phyloP scores from a whole-genome alignment of 805 yeast genomes.

The Zygosaccharomyces pseudorouxii region DNA sequence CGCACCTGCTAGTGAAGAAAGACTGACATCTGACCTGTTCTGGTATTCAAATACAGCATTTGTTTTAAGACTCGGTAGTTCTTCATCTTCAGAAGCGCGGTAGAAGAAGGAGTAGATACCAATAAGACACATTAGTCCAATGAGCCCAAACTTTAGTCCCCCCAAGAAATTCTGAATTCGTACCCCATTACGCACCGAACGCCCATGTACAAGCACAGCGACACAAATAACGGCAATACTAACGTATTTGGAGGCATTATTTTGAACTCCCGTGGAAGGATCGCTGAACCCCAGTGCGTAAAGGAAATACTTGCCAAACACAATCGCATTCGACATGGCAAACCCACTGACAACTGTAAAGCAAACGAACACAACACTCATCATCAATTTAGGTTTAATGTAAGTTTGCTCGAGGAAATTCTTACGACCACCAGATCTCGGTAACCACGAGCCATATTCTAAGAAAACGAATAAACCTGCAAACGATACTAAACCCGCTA shows the following conservation, averaged over 20 bases:
- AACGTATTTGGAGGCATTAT: constrained; percentile 38
- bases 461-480: constrained; percentile 62
- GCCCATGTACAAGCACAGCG: constrained; percentile 47
- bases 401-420: constrained; percentile 66
- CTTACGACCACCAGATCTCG: constrained; percentile 73
- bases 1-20: constrained; percentile 50
- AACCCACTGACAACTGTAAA: constrained; percentile 53
- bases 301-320: constrained; percentile 57
- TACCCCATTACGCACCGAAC: constrained; percentile 57
- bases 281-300: constrained; percentile 42
- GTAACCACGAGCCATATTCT: constrained; percentile 66
- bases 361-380: constrained; percentile 47
- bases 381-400: constrained; percentile 52
- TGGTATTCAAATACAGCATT: constrained; percentile 24
- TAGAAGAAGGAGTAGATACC: constrained; percentile 56
- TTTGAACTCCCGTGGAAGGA: constrained; percentile 36
- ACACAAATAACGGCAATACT: constrained; percentile 40
- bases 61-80: not conserved
- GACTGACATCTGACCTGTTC: constrained; percentile 32
- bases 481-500: constrained; percentile 59
- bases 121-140: constrained; percentile 50
- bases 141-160: constrained; percentile 50
- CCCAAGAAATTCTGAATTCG: constrained; percentile 60
- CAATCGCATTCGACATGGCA: constrained; percentile 50
- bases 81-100: constrained; percentile 21